phyloP scores from a whole-genome alignment of 768 basidiomycete species.

The Strobilomyces dryophilus region DNA sequence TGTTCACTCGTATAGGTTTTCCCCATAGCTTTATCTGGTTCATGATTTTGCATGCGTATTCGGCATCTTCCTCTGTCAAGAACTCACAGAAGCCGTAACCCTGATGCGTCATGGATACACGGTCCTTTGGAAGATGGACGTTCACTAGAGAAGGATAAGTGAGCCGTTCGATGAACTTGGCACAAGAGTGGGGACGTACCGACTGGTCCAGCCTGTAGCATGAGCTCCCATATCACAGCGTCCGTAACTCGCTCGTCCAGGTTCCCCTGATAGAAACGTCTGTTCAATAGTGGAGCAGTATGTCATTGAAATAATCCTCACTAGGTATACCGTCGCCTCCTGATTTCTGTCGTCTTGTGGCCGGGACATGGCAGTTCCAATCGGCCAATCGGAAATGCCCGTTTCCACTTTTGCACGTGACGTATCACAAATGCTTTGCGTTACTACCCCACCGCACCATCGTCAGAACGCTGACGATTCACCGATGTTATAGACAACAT shows the following conservation, averaged over 20 bases:
- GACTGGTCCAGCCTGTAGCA: constrained; percentile 98
- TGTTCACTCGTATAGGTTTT: constrained; percentile 98
- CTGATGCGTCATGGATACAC: constrained; percentile 97
- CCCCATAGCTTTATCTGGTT: constrained; percentile 99
- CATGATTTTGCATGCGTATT: constrained; percentile 99
- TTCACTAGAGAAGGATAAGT: constrained; percentile 56
- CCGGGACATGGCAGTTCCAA: constrained; percentile 40
- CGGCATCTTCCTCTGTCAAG: constrained; percentile 96
- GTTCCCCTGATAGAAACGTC: constrained; percentile 63
- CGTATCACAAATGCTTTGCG: too few relatives aligned
- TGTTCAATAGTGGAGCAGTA: background rate
- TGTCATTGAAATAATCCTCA: constrained; percentile 23
- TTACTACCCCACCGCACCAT: too few relatives aligned
- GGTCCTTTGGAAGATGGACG: constrained; percentile 96
- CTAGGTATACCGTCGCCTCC: constrained; percentile 87
- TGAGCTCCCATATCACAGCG: constrained; percentile 95
- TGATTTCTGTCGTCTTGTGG: constrained; percentile 89
- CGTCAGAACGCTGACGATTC: too few relatives aligned
- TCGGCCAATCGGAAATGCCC: too few relatives aligned
- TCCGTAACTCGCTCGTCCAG: constrained; percentile 94
- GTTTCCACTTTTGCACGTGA: too few relatives aligned
- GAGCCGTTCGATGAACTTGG: background rate
- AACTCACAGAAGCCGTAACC: constrained; percentile 99
- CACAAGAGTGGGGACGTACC: constrained; percentile 49
- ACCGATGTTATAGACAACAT: too few relatives aligned